phyloP scores from a whole-genome alignment of 2,329 filamentous ascomycete genomes.

The Macrophomina phaseolina region DNA sequence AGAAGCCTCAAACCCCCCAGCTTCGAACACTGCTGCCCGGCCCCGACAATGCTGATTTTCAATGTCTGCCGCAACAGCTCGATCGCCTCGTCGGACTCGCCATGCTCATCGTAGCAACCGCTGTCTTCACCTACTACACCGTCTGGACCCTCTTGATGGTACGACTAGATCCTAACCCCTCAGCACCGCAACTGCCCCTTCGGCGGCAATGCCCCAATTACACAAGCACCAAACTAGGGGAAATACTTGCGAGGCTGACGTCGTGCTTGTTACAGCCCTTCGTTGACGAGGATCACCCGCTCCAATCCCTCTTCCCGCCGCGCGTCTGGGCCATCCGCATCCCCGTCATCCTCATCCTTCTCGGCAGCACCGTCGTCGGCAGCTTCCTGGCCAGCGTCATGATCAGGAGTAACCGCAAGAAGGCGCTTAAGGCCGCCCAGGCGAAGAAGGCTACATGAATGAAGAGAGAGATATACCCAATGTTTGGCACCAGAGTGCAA shows the following conservation, averaged over 20 bases:
- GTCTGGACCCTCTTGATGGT: slow-evolving; percentile 99
- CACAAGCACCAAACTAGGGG: no score
- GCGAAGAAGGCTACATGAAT: slow-evolving; percentile 75
- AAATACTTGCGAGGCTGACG: no score
- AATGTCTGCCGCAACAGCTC: slow-evolving; percentile 63
- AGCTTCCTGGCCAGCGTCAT: slow-evolving; percentile 96
- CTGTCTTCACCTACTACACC: slow-evolving; percentile 89
- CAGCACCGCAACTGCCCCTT: not conserved
- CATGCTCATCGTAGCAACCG: slow-evolving; percentile 76
- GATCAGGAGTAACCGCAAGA: slow-evolving; percentile 98
- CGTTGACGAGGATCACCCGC: slow-evolving; percentile 90
- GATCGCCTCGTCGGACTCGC: slow-evolving; percentile 82
- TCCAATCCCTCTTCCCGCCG: slow-evolving; percentile 94
- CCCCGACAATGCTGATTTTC: not conserved
- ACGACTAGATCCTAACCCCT: slow-evolving; percentile 34
- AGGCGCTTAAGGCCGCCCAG: slow-evolving; percentile 89
- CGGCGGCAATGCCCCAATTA: not conserved
- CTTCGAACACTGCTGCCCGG: slow-evolving; percentile 1
- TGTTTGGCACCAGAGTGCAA: no score
- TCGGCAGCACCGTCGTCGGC: slow-evolving; percentile 91
- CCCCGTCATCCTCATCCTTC: slow-evolving; percentile 91
- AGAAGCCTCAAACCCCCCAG: slow-evolving; percentile 14
- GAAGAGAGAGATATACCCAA: not conserved
- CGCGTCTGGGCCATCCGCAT: slow-evolving; percentile 99
- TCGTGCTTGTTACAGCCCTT: slow-evolving; percentile 71